Conservation (phyloP, 2,329 filamentous ascomycete species). For the Beauveria australis region DNA sequence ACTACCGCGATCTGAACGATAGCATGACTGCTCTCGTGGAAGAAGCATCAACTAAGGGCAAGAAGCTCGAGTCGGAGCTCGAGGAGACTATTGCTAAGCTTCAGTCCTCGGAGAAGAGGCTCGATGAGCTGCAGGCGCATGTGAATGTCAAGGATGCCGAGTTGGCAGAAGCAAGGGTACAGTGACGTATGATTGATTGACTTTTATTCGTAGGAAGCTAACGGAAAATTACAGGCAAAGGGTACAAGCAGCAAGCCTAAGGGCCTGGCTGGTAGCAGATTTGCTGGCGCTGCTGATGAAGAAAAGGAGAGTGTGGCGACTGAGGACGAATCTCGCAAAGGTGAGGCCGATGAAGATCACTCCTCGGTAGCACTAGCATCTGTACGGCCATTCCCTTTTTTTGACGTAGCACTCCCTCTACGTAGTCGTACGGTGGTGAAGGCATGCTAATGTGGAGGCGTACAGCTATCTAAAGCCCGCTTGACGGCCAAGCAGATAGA, state of each 20-base stretch:
- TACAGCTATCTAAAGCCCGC: slow-evolving; percentile 37
- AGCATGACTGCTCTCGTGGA: slow-evolving; percentile 53
- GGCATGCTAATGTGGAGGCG: slow-evolving; percentile 11
- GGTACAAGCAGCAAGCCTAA: slow-evolving; percentile 35
- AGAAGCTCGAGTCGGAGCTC: slow-evolving; percentile 42
- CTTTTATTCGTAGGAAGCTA: neutral
- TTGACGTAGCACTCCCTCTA: slow-evolving; percentile 26
- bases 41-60: slow-evolving; percentile 47
- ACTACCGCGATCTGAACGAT: slow-evolving; percentile 56
- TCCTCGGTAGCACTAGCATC: slow-evolving; percentile 58
- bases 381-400: slow-evolving; percentile 50
- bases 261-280: slow-evolving; percentile 47
- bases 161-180: slow-evolving; percentile 52
- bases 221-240: slow-evolving; percentile 31
- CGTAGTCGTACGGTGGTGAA: neutral
- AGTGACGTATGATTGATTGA: slow-evolving; percentile 5
- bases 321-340: slow-evolving; percentile 38
- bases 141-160: slow-evolving; percentile 57
- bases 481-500: slow-evolving; percentile 41
- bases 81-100: slow-evolving; percentile 36
- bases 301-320: slow-evolving; percentile 22
- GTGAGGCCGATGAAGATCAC: slow-evolving; percentile 54
- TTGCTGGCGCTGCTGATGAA: slow-evolving; percentile 34
- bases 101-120: slow-evolving; percentile 39
- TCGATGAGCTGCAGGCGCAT: slow-evolving; percentile 44